These are phyloP conservation scores for Phlebiopsis gigantea DNA, from an alignment of 768 basidiomycete genomes.

Conservation along the genomic window DNA sequence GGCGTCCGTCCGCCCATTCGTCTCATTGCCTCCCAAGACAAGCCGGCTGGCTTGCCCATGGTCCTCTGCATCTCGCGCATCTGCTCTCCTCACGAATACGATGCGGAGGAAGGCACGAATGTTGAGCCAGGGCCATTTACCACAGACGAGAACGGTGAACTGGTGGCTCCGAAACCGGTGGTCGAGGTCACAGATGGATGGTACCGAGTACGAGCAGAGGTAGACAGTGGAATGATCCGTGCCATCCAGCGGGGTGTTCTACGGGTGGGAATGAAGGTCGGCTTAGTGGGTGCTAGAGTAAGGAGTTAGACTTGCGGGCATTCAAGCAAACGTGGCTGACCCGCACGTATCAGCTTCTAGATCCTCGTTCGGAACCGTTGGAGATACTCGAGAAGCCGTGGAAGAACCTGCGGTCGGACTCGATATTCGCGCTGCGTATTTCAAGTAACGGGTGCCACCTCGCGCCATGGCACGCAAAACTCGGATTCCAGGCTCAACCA, in stretches of 20 bases:
- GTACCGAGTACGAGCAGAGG: conserved; percentile 78
- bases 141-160: conserved; percentile 22
- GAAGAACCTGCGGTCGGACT: neutral
- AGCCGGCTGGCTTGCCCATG: conserved; percentile 73
- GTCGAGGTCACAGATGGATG: conserved; percentile 97
- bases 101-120: neutral
- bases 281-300: conserved; percentile 75
- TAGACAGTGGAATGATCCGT: conserved; percentile 68
- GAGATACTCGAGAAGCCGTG: conserved; percentile 61
- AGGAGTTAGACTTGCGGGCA: neutral
- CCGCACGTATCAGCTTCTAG: conserved; percentile 45
- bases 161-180: conserved; percentile 40
- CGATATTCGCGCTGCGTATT: conserved; percentile 47
- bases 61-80: conserved; percentile 80
- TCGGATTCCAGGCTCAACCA: conserved; percentile 68
- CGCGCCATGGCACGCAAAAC: conserved; percentile 81
- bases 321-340: neutral
- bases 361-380: conserved; percentile 67
- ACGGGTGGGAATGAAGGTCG: conserved; percentile 77
- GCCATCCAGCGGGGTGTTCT: conserved; percentile 66
- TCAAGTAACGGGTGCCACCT: conserved; percentile 84
- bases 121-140: neutral
- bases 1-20: conserved; percentile 80
- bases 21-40: conserved; percentile 78
- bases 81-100: neutral